phyloP scores from a whole-genome alignment of 208 protist genomes.

The Leishmania lainsoni region DNA sequence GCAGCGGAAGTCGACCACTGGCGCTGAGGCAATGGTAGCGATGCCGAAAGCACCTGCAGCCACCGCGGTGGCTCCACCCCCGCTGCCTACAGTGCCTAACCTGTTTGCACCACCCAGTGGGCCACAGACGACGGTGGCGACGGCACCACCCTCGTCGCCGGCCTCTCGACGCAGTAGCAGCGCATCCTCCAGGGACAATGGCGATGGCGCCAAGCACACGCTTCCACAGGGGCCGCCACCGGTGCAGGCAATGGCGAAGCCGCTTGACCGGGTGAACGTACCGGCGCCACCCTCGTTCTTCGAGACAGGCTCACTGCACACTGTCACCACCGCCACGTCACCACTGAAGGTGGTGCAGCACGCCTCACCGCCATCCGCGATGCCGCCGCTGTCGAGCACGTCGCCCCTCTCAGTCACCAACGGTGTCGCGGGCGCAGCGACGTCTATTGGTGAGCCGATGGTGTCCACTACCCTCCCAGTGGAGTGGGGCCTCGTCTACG shows the following conservation, averaged over 20 bases:
- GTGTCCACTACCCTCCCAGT: constrained; percentile 58
- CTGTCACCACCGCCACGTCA: constrained; percentile 28
- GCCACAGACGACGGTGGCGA: background rate
- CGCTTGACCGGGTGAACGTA: background rate
- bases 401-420: background rate
- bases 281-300: constrained; percentile 16
- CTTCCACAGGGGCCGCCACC: background rate
- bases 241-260: background rate
- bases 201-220: background rate
- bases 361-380: constrained; percentile 20
- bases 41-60: constrained; percentile 10
- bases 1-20: constrained; percentile 9
- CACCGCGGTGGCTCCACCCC: background rate
- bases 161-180: background rate
- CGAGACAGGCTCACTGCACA: constrained; percentile 12
- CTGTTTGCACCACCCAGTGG: background rate
- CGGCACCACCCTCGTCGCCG: background rate
- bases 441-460: constrained; percentile 35
- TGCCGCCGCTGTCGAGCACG: constrained; percentile 19
- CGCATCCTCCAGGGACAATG: background rate
- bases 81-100: background rate
- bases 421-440: background rate
- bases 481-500: constrained; percentile 66
- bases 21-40: constrained; percentile 11
- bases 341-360: constrained; percentile 14